A percentile compares a stretch with the other conserved stretches of the same genome.
Conservation (phyloP, 345 rosid species). For the Gossypium anomalum region DNA sequence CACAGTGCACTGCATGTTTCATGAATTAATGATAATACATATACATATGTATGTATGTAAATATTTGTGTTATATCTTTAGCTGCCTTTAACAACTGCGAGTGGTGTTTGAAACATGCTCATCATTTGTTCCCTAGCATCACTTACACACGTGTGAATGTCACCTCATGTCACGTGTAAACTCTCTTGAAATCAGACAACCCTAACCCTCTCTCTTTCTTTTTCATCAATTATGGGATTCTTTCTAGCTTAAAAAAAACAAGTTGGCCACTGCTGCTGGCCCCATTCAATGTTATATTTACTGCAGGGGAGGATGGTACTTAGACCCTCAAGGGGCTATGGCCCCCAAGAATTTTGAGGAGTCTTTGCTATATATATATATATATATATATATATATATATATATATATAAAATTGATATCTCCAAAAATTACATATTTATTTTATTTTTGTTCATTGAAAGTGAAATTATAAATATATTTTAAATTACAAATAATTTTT, state of each 20-base stretch:
- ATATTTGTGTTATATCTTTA: no score
- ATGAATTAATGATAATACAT: background rate
- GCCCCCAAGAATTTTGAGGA: no score
- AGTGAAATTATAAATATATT: no score
- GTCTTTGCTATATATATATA: no score
- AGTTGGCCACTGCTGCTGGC: background rate
- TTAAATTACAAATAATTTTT: no score
- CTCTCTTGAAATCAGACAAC: background rate
- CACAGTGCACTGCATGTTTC: background rate
- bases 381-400: no score
- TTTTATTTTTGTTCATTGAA: no score
- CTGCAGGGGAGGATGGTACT: background rate
- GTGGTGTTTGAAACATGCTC: background rate
- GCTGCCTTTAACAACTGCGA: background rate
- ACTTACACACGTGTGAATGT: slow-evolving; percentile 18
- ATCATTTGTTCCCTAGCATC: background rate
- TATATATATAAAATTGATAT: no score
- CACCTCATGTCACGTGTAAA: slow-evolving; percentile 19
- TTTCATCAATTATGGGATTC: slow-evolving; percentile 5
- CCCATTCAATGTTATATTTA: background rate
- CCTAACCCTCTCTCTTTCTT: background rate
- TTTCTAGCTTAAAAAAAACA: slow-evolving; percentile 16
- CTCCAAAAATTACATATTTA: no score
- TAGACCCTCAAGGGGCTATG: no score
- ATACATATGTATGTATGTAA: no score